Evolutionary conservation across 192 early-diverging fungal species (phyloP).

Genomic region (Gigaspora rosea): DNA sequence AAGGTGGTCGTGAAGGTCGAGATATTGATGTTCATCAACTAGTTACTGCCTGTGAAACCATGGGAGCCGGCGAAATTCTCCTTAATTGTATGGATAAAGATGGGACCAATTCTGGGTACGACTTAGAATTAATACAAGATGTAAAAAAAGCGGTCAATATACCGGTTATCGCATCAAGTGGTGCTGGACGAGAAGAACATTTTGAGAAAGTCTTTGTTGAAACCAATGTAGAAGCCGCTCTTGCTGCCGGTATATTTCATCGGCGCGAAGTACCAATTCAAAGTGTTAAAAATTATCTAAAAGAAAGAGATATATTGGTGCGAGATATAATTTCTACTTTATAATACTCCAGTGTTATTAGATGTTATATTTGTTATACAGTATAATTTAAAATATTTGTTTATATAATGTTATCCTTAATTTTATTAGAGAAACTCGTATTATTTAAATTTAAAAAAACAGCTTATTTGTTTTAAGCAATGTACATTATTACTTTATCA

Average conservation of each 20-base stretch:
- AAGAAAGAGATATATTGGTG: slow-evolving; percentile 51
- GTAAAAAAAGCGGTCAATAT: slow-evolving; percentile 83
- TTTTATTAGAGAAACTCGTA: too few species aligned
- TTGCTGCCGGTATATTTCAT: slow-evolving; percentile 99
- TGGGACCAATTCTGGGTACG: slow-evolving; percentile 97
- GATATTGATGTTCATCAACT: slow-evolving; percentile 94
- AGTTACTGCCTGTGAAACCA: slow-evolving; percentile 78
- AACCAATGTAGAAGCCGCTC: slow-evolving; percentile 89
- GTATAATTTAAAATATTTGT: too few species aligned
- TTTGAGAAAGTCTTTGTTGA: slow-evolving; percentile 86
- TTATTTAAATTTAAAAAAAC: too few species aligned
- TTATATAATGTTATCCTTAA: too few species aligned
- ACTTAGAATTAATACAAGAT: slow-evolving; percentile 78
- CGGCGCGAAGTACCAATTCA: slow-evolving; percentile 89
- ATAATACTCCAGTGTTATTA: too few species aligned
- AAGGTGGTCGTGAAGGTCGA: slow-evolving; percentile 93
- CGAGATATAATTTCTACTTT: slow-evolving; percentile 31
- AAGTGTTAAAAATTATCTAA: slow-evolving; percentile 78
- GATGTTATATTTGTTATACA: too few species aligned
- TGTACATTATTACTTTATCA: too few species aligned
- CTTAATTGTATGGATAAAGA: slow-evolving; percentile 99
- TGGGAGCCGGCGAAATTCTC: slow-evolving; percentile 97
- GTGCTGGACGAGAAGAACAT: slow-evolving; percentile 86
- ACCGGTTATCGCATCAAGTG: slow-evolving; percentile 97
- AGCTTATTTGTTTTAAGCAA: too few species aligned